Evolutionary conservation across 1,284 basidiomycete genomes (phyloP).

Genomic region (Papiliotrema nemorosa): DNA sequence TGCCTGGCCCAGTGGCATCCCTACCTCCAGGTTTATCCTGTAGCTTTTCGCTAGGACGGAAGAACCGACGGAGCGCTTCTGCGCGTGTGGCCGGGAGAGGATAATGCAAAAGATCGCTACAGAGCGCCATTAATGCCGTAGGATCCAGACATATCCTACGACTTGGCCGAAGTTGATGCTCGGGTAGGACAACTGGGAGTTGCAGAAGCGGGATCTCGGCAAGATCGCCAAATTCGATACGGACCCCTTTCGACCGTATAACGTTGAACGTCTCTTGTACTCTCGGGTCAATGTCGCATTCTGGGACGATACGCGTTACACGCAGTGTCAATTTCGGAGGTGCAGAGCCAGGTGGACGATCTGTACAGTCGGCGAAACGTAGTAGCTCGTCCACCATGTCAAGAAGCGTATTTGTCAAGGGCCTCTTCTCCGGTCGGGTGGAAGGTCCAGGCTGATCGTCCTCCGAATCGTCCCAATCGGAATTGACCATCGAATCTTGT

Average conservation of each 20-base stretch:
- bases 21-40: conserved; percentile 14
- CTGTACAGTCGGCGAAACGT: conserved; percentile 19
- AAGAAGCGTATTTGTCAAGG: conserved; percentile 5
- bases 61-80: conserved; percentile 60
- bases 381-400: conserved; percentile 51
- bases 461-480: conserved; percentile 39
- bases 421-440: neutral
- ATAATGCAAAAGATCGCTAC: conserved; percentile 75
- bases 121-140: conserved; percentile 73
- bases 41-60: conserved; percentile 43
- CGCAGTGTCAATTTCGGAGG: conserved; percentile 57
- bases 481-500: conserved; percentile 68
- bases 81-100: conserved; percentile 58
- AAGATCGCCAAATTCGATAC: conserved; percentile 64
- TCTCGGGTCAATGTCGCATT: conserved; percentile 50
- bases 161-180: conserved; percentile 52
- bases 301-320: conserved; percentile 61
- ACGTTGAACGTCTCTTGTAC: conserved; percentile 63
- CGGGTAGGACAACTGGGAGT: neutral
- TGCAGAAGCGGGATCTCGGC: conserved; percentile 8
- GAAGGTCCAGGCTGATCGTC: neutral
- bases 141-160: conserved; percentile 69
- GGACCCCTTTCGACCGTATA: conserved; percentile 52
- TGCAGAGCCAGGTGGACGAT: conserved; percentile 21
- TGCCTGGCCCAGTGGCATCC: conserved; percentile 55